Evolutionary conservation across 768 basidiomycete genomes (phyloP), one percentile per base, ranked within the genome.

Genomic region (Suillus cothurnatus): DNA sequence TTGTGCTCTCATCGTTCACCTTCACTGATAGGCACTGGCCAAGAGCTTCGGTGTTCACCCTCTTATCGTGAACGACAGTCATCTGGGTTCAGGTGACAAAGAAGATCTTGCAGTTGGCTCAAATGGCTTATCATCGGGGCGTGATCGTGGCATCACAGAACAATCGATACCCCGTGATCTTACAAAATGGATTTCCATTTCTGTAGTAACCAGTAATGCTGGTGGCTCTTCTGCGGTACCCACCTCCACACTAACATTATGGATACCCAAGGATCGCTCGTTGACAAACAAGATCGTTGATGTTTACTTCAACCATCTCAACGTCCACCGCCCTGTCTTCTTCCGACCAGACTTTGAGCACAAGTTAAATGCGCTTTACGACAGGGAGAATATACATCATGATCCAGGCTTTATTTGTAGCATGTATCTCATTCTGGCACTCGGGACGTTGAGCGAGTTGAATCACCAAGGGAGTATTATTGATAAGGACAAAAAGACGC

Each of bases 371-470:
- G 82, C 85, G 31, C 81, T 93, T n/a, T 95, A 94, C 71, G 83
- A 87, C 0, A 83, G 82, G 56, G 75, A 79, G 8, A 71, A 80
- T 38, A 68, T 82, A 3, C 82, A 86, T 28, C 81, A 86, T 67
- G 93, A 94, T 71, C 90, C 91, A 15, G 93, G 93, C 23, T 92
- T 86, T 75, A 71, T 95, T 6, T 94, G 91, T 77, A 87, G 88
- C 74, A 74, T 91, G 64, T 94, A 94, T 73, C 80, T 94, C 32
- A 79, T 94, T 47, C 77, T 94, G 60, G 93, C 91, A 0, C 83
- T 95, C 1, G 93, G 93, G 3, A 93, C 93, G 2, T 81, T 94
- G 68, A 90, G 88, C 77, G 91, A 94, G 70, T 83, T 93, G 68
- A 93, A 92, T 71, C 86, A 92, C 70, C 88, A 86, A 64, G 87